phyloP scores from a whole-genome alignment of 768 basidiomycete species.

The Lentinula guzmanii region DNA sequence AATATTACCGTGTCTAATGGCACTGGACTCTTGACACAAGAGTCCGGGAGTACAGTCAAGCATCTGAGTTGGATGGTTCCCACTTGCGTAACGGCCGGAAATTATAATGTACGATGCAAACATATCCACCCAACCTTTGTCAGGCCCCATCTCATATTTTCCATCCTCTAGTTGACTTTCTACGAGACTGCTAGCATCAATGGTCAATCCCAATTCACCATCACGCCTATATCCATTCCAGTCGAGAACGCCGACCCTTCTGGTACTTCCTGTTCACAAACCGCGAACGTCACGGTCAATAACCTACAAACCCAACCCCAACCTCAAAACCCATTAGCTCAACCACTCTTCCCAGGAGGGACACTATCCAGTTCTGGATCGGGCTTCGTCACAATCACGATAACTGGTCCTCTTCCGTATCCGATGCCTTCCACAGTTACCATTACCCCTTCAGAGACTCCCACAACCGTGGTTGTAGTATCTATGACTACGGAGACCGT shows the following conservation, averaged over 20 bases:
- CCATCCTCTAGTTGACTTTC: conserved; percentile 31
- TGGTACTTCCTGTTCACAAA: conserved; percentile 17
- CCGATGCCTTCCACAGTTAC: conserved; percentile 9
- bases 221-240: conserved; percentile 32
- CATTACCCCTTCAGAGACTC: conserved; percentile 12
- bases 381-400: conserved; percentile 7
- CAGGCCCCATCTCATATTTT: not conserved
- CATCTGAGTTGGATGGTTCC: conserved; percentile 34
- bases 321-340: conserved; percentile 21
- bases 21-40: conserved; percentile 27
- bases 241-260: conserved; percentile 24
- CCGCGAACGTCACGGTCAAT: conserved; percentile 10
- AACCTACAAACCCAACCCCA: conserved; percentile 27
- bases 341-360: conserved; percentile 20
- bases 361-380: not conserved
- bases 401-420: conserved; percentile 6
- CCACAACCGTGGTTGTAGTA: conserved; percentile 15
- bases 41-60: conserved; percentile 35
- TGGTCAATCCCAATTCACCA: conserved; percentile 26
- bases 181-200: conserved; percentile 35
- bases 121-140: not conserved
- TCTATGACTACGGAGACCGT: conserved; percentile 13
- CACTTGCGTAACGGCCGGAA: conserved; percentile 29
- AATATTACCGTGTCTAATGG: conserved; percentile 36
- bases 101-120: conserved; percentile 33